Base-by-base conservation (phyloP, 345 rosid species). In the Dovyalis caffra region DNA sequence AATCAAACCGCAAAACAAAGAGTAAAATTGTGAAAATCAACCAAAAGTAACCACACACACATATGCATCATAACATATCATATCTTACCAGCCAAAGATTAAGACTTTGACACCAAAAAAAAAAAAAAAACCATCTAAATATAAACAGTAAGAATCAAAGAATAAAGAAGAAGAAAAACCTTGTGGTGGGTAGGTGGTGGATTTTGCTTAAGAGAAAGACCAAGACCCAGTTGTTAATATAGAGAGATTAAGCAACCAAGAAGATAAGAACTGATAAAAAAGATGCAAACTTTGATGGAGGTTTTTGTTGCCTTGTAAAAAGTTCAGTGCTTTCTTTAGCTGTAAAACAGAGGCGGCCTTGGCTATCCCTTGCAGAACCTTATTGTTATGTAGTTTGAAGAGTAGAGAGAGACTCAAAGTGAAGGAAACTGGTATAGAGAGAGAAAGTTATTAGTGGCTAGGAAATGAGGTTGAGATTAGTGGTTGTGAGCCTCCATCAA, bases 401-500 rank as follows among this genome's bases (percentile, higher is more conserved):
- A n/a, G 29, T 64, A 25, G 64, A 35, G 74, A 25, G 26, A 78
- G 43, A 33, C 56, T 21, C 3, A 25, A 28, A 25, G 34, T n/a
- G 33, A 31, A 1, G 8, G 34, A 1, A 5, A 53, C 21, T 38
- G 3, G 56, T 8, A 51, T 12, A 8, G 18, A 35, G 49, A 78
- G 10, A 56, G 61, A 56, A 56, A 23, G 61, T 23, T 4, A 23
- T 60, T 81, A 74, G 88, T 85, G 93, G 93, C 81, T 82, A 69
- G 80, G 71, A 83, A 77, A 47, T 15, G n/a, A 70, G 4, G 71
- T 7, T 34, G 63, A 38, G 33, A 75, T 71, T 84, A 66, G 92
- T 87, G 89, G 89, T 69, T 74, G 75, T 73, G 47, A 78, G 5
- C 12, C 81, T 64, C 86, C 87, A 87, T 89, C 89, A 75, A 84